Percentiles rank a stretch among this genome's conserved stretches.
Evolutionary conservation across 306 rosid species (phyloP).

Genomic region (Hippophae tibetana): DNA sequence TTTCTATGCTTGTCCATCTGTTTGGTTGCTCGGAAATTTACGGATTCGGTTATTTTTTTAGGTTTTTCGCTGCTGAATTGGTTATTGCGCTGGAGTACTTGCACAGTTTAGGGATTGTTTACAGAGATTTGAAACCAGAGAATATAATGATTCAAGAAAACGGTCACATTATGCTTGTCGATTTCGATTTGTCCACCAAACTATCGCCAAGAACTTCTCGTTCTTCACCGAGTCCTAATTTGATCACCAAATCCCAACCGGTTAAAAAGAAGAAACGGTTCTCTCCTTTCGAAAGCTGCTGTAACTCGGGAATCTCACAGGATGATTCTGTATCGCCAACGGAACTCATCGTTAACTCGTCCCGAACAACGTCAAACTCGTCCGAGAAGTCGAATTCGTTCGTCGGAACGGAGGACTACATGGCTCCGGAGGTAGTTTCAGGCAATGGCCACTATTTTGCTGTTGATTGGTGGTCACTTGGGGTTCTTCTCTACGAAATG

Average conservation of each 20-base stretch:
- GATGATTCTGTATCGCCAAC: constrained; percentile 11
- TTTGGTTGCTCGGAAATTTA: background rate
- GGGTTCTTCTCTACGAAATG: constrained; percentile 66
- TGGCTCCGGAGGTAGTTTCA: constrained; percentile 69
- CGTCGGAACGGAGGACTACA: constrained; percentile 95
- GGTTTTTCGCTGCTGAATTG: constrained; percentile 89
- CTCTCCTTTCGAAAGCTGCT: constrained; percentile 24
- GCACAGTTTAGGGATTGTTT: constrained; percentile 64
- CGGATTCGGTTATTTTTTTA: constrained; percentile 5
- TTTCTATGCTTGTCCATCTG: background rate
- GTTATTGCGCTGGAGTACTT: constrained; percentile 67
- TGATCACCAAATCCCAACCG: constrained; percentile 15
- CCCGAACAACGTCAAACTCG: constrained; percentile 24
- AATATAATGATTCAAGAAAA: constrained; percentile 71
- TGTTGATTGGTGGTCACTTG: constrained; percentile 95
- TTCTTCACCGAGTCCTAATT: constrained; percentile 2
- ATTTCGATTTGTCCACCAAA: constrained; percentile 75
- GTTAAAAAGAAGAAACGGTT: constrained; percentile 22
- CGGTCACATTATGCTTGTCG: constrained; percentile 91
- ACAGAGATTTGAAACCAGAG: constrained; percentile 90
- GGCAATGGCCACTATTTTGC: constrained; percentile 69
- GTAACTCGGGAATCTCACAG: constrained; percentile 25
- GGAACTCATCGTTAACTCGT: background rate
- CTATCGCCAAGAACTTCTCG: constrained; percentile 33
- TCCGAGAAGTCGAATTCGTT: constrained; percentile 78